Evolutionary conservation across 2,329 filamentous ascomycete genomes (phyloP).

Genomic region (Colletotrichum musae): DNA sequence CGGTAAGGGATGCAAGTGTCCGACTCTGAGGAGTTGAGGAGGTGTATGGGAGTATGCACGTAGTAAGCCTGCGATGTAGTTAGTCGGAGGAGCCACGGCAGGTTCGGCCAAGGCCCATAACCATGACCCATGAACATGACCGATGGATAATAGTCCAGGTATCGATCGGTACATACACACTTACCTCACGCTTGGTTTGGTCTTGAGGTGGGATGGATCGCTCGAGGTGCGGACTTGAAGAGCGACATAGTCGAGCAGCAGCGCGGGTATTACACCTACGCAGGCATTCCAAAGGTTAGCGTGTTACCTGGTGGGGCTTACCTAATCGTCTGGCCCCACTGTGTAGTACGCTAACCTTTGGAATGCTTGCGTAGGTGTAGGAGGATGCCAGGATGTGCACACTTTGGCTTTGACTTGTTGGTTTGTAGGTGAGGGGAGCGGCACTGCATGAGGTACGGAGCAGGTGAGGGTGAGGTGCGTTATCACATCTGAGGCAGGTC

Average conservation of each 20-base stretch:
- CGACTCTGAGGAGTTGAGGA: no score
- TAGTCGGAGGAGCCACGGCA: background rate
- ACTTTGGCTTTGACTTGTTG: conserved; percentile 20
- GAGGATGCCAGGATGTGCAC: background rate
- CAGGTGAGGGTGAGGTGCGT: conserved; percentile 21
- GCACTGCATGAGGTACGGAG: conserved; percentile 17
- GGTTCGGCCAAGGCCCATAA: no score
- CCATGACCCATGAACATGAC: no score
- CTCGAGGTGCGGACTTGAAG: background rate
- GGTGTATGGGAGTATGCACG: background rate
- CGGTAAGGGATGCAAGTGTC: conserved; percentile 6
- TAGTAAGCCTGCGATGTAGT: conserved; percentile 1
- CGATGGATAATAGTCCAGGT: background rate
- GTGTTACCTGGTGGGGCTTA: no score
- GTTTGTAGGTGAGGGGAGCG: conserved; percentile 28
- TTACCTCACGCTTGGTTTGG: background rate
- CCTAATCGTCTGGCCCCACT: no score
- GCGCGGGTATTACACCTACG: background rate
- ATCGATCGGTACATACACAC: background rate
- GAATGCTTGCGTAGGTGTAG: background rate
- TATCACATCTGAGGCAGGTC: conserved; percentile 36
- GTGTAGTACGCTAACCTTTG: no score
- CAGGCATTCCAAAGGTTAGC: no score
- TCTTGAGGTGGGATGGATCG: background rate
- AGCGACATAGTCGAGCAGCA: background rate